A percentile compares a stretch with the other conserved stretches of the same genome.
These are phyloP conservation scores for Neonectria faginata DNA, from an alignment of 2,329 filamentous ascomycete genomes.

Conservation along the genomic window DNA sequence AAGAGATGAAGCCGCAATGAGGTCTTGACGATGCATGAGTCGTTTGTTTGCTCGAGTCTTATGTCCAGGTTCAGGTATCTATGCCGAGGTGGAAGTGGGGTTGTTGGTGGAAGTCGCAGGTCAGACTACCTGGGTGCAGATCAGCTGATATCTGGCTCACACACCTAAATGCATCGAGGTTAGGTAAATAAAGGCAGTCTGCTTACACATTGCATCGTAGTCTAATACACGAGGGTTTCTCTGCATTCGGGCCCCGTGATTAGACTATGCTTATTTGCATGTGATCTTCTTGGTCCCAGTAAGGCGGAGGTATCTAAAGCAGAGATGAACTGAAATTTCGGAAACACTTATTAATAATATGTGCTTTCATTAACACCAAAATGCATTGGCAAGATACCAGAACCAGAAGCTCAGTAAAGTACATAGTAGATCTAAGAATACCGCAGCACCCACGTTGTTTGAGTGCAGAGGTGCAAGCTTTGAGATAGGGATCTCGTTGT, in stretches of 20 bases:
- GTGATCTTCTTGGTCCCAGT: background rate
- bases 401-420: background rate
- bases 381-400: background rate
- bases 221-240: background rate
- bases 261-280: slow-evolving; percentile 25
- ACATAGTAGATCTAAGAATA: background rate
- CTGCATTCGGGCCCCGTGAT: slow-evolving; percentile 10
- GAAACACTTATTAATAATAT: background rate
- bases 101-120: no score
- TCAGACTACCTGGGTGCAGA: no score
- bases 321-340: background rate
- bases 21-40: background rate
- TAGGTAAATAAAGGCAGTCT: no score
- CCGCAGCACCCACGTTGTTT: background rate
- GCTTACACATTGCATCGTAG: no score
- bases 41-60: slow-evolving; percentile 3
- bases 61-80: background rate
- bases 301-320: background rate
- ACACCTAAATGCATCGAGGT: no score
- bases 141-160: no score
- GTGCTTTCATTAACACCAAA: background rate
- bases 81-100: slow-evolving; percentile 10
- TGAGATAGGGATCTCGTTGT: background rate
- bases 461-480: background rate
- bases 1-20: background rate